phyloP scores from a whole-genome alignment of 2,329 filamentous ascomycete genomes.

The Colletotrichum brevisporum region DNA sequence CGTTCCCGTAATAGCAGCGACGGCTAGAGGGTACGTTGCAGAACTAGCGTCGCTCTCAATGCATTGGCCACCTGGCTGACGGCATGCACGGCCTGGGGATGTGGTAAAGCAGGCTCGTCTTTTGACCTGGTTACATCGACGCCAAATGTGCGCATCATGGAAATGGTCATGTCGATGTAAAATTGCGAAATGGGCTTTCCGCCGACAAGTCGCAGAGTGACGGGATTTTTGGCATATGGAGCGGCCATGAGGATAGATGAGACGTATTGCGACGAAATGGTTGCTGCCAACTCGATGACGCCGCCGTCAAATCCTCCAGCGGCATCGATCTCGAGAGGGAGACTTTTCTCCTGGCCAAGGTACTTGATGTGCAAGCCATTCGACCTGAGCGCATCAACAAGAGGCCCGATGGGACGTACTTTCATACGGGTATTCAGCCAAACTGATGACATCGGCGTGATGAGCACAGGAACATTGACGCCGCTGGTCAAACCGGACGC shows the following conservation, averaged over 20 bases:
- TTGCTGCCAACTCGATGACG: slow-evolving; percentile 91
- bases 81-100: slow-evolving; percentile 87
- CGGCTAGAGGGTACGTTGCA: slow-evolving; percentile 93
- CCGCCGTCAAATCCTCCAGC: slow-evolving; percentile 88
- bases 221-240: slow-evolving; percentile 94
- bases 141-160: slow-evolving; percentile 97
- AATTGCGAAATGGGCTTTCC: slow-evolving; percentile 97
- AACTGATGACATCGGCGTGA: slow-evolving; percentile 76
- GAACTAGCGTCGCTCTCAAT: slow-evolving; percentile 98
- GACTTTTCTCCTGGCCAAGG: slow-evolving; percentile 83
- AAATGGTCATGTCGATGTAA: slow-evolving; percentile 98
- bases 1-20: slow-evolving; percentile 95
- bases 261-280: slow-evolving; percentile 98
- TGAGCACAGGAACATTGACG: too few species aligned
- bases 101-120: slow-evolving; percentile 86
- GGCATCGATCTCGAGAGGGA: slow-evolving; percentile 87
- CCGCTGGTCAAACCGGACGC: slow-evolving; percentile 98
- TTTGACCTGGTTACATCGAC: slow-evolving; percentile 82
- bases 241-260: slow-evolving; percentile 97
- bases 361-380: slow-evolving; percentile 94
- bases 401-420: slow-evolving; percentile 89
- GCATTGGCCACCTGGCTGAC: too few species aligned
- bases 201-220: slow-evolving; percentile 91
- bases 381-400: slow-evolving; percentile 88
- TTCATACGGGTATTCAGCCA: slow-evolving; percentile 99